Percentiles rank a stretch among this genome's conserved stretches.
phyloP scores from a whole-genome alignment of 1,284 basidiomycete species.

The Spongiforma sp. region DNA sequence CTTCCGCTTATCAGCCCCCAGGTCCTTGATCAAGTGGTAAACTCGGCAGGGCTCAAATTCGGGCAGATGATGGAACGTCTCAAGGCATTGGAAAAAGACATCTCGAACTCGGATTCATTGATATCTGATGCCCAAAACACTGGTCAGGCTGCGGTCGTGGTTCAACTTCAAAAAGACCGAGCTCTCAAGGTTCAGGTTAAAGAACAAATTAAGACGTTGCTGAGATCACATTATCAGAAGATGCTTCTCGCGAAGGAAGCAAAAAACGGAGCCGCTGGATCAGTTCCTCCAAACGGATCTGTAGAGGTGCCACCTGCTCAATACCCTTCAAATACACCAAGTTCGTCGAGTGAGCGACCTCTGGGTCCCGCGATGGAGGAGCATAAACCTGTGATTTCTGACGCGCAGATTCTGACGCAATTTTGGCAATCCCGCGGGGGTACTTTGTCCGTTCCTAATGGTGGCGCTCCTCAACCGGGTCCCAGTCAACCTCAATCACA shows the following conservation, averaged over 20 bases:
- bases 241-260: background rate
- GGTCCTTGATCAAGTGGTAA: slow-evolving; percentile 24
- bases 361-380: slow-evolving; percentile 20
- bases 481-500: slow-evolving; percentile 18
- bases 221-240: slow-evolving; percentile 26
- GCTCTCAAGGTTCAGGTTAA: background rate
- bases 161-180: slow-evolving; percentile 17
- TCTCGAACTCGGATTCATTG: slow-evolving; percentile 12
- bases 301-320: slow-evolving; percentile 16
- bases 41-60: slow-evolving; percentile 17
- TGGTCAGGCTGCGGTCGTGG: slow-evolving; percentile 21
- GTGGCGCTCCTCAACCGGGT: slow-evolving; percentile 6
- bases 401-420: slow-evolving; percentile 28
- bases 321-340: slow-evolving; percentile 9
- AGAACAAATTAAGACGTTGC: slow-evolving; percentile 19
- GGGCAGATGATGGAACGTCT: slow-evolving; percentile 32
- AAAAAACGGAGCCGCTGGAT: slow-evolving; percentile 7
- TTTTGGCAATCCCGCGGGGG: slow-evolving; percentile 37
- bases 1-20: slow-evolving; percentile 3
- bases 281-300: slow-evolving; percentile 7
- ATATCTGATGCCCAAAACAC: slow-evolving; percentile 18
- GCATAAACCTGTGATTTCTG: slow-evolving; percentile 22
- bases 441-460: slow-evolving; percentile 3
- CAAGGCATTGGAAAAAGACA: slow-evolving; percentile 21
- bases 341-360: slow-evolving; percentile 11